phyloP scores from a whole-genome alignment of 345 rosid species.

The Clarkia xantiana region DNA sequence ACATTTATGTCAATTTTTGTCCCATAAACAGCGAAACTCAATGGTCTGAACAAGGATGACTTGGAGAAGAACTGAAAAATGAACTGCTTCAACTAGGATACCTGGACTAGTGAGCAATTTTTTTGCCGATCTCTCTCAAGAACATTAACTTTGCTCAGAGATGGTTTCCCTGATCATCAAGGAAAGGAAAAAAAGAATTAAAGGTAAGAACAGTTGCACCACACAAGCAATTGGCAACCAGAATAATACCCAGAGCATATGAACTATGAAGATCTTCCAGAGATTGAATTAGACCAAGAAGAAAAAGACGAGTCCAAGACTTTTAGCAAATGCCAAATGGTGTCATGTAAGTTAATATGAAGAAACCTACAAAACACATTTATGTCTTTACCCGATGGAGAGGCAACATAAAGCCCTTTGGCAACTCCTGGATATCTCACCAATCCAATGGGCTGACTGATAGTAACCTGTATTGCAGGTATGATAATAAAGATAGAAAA shows the following conservation, averaged over 20 bases:
- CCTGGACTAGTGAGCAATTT: slow-evolving; percentile 55
- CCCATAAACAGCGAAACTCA: too few species aligned
- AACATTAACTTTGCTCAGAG: slow-evolving; percentile 66
- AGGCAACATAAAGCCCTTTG: slow-evolving; percentile 75
- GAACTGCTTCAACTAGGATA: slow-evolving; percentile 8
- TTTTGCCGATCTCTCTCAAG: slow-evolving; percentile 44
- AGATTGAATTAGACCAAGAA: too few species aligned
- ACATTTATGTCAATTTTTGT: too few species aligned
- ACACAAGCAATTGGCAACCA: too few species aligned
- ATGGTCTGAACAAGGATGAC: too few species aligned
- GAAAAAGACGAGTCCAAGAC: too few species aligned
- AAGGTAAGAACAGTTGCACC: not conserved
- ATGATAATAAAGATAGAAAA: not conserved
- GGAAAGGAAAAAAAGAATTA: not conserved
- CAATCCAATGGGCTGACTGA: slow-evolving; percentile 65
- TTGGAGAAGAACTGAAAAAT: not conserved
- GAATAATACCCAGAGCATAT: too few species aligned
- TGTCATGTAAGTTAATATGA: too few species aligned
- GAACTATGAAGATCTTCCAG: too few species aligned
- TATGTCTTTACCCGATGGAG: slow-evolving; percentile 38
- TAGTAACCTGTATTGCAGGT: slow-evolving; percentile 32
- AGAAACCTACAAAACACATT: not conserved
- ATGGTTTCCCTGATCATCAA: slow-evolving; percentile 39
- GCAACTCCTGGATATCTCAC: slow-evolving; percentile 68
- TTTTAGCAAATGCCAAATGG: too few species aligned